Base-by-base conservation (phyloP, 1,139 yeast species). In the Zygotorulaspora mrakii region DNA sequence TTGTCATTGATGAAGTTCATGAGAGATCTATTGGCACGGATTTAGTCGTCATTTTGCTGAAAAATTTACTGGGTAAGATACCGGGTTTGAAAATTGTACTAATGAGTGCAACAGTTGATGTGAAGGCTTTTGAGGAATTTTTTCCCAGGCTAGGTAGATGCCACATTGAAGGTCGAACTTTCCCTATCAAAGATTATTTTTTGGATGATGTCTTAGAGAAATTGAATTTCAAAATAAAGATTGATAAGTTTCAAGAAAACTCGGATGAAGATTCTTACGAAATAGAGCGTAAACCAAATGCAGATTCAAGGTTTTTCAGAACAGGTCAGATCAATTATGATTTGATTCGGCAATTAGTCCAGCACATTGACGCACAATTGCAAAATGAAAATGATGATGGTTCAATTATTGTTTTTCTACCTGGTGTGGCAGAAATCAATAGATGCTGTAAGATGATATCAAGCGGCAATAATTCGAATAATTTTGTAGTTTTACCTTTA, bases 101-200 rank as follows among this genome's bases (percentile, higher is more conserved):
- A 37, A 91, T 91, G 97, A 85, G 96, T 55, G 98, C 98, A 3
- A 91, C 97, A 0, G 89, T 89, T 35, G 85, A 87, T 53, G 74
- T 80, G 1, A 70, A 71, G n/a, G 70, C 76, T 17, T 89, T 88
- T 64, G 69, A 73, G 39, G 66, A 69, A 12, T 89, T 83, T 55
- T 89, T 89, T 64, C 51, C 65, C 4, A 60, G 59, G 2, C 41
- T 68, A 21, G 62, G 57, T 7, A 61, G 80, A 46, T 69, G 79
- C 37, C 96, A 88, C 58, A 88, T 91, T 42, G 87, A 82, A 55
- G 98, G 98, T 1, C 70, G 97, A 51, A 91, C 97, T 0, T 91
- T 84, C 61, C 97, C 98, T 0, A 91, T 91, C 31, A 62, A 75
- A 36, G 96, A 88, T 55, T 68, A 65, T 43, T 88, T 79, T 53